Base-by-base conservation (phyloP, 2,329 filamentous ascomycete species). In the Arachnopeziza araneosa region DNA sequence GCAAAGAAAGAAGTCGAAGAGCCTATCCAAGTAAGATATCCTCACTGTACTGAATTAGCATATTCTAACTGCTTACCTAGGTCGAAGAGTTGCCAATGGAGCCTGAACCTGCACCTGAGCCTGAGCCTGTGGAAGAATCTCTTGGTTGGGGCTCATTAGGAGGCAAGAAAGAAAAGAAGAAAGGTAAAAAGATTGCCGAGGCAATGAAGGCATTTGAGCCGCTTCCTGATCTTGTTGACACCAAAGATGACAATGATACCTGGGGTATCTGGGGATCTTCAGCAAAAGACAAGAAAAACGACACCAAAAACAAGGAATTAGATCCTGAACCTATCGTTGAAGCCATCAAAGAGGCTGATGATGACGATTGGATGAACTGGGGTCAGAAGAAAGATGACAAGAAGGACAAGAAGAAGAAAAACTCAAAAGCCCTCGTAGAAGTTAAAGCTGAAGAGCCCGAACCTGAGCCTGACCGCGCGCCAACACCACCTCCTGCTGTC, bases 221-320 rank as follows among this genome's bases (percentile, higher is more conserved):
- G 2, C 73, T 72, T 52, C 70, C 72, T 2, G 74, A 75, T 54
- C 61, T 63, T n/a, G 59, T 59, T 22, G 57, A 53, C 8, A 61
- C 71, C 72, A n/a, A 76, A 64, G 36, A 44, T 14, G 36, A 44
- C 10, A 12, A 17, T 14, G 36, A 44, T 44, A 44, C 36, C 4
- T 36, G 19, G 61, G 61, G 71, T 70, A 71, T 71, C 69, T 75
- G 71, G 72, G 72, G 68, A 32, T 65, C 60, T 26, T 60, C 75
- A 59, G 14, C 6, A 24, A 32, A 60, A 49, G 58, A 60, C 49
- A 57, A 55, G 30, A 58, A 58, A 48, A 61, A 61, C 36, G 14
- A 44, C 23, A 59, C 54, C 21, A 61, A 61, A 24, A 56, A 32
- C 32, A 61, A 61, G 48, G 56, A 56, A 19, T 70, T 70, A 17